phyloP scores from a whole-genome alignment of 306 rosid species.

The Cyclanthera cordifolia region DNA sequence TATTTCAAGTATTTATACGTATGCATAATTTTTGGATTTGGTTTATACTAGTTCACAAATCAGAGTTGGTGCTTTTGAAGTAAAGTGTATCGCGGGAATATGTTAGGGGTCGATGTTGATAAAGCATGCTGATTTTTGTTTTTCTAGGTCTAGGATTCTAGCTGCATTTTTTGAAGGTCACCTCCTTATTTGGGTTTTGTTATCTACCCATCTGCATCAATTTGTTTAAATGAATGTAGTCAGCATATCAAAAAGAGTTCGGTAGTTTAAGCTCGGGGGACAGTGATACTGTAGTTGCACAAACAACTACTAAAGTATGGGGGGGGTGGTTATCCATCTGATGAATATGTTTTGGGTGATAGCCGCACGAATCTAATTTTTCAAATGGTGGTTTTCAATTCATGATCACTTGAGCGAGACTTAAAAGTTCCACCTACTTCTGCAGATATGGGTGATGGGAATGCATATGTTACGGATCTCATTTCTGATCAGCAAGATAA shows the following conservation, averaged over 20 bases:
- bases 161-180: not conserved
- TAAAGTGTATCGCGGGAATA: not conserved
- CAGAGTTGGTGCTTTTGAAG: not conserved
- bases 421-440: constrained; percentile 21
- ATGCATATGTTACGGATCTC: constrained; percentile 29
- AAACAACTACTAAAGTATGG: constrained; percentile 38
- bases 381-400: constrained; percentile 23
- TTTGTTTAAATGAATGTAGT: constrained; percentile 21
- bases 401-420: constrained; percentile 35
- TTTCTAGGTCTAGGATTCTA: not conserved
- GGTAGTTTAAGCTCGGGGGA: constrained; percentile 46
- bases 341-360: constrained; percentile 33
- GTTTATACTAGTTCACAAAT: not conserved
- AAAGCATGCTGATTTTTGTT: not conserved
- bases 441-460: constrained; percentile 33
- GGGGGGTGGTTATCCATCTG: constrained; percentile 18
- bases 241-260: constrained; percentile 1
- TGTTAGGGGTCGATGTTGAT: not conserved
- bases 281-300: constrained; percentile 52
- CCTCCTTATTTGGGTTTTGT: not conserved
- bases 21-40: not conserved
- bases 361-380: constrained; percentile 20
- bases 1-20: not conserved
- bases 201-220: not conserved
- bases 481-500: constrained; percentile 39